phyloP scores from a whole-genome alignment of 306 rosid species.

The Geum urbanum region DNA sequence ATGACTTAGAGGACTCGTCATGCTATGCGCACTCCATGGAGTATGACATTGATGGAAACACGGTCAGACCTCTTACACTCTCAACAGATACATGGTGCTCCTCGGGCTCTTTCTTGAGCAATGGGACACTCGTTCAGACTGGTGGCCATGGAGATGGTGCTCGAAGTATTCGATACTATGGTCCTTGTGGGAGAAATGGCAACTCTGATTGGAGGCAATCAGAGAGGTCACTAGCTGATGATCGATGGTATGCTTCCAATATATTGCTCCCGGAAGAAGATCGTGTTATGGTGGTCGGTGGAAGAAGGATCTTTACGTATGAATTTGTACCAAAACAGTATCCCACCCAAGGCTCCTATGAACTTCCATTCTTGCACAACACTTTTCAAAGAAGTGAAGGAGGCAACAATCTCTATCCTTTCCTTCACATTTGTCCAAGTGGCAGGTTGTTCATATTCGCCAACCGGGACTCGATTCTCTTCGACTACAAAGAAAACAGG shows the following conservation, averaged over 20 bases:
- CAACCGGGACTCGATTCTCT: slow-evolving; percentile 62
- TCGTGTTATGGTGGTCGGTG: slow-evolving; percentile 62
- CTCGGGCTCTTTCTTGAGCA: slow-evolving; percentile 63
- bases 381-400: slow-evolving; percentile 34
- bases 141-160: slow-evolving; percentile 61
- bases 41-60: slow-evolving; percentile 55
- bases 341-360: slow-evolving; percentile 32
- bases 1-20: slow-evolving; percentile 37
- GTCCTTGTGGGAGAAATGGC: slow-evolving; percentile 38
- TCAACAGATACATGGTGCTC: slow-evolving; percentile 83
- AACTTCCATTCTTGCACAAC: slow-evolving; percentile 54
- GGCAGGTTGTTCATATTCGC: slow-evolving; percentile 76
- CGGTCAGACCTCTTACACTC: slow-evolving; percentile 48
- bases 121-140: slow-evolving; percentile 61
- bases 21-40: slow-evolving; percentile 84
- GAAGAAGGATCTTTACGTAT: slow-evolving; percentile 52
- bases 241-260: slow-evolving; percentile 71
- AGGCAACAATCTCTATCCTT: slow-evolving; percentile 78
- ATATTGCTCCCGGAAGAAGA: slow-evolving; percentile 51
- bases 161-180: slow-evolving; percentile 36
- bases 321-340: slow-evolving; percentile 57
- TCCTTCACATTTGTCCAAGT: slow-evolving; percentile 67
- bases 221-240: slow-evolving; percentile 30
- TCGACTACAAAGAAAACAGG: slow-evolving; percentile 38
- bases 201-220: slow-evolving; percentile 58